phyloP scores from a whole-genome alignment of 495 filamentous ascomycete genomes.

The Lentithecium fluviatile region DNA sequence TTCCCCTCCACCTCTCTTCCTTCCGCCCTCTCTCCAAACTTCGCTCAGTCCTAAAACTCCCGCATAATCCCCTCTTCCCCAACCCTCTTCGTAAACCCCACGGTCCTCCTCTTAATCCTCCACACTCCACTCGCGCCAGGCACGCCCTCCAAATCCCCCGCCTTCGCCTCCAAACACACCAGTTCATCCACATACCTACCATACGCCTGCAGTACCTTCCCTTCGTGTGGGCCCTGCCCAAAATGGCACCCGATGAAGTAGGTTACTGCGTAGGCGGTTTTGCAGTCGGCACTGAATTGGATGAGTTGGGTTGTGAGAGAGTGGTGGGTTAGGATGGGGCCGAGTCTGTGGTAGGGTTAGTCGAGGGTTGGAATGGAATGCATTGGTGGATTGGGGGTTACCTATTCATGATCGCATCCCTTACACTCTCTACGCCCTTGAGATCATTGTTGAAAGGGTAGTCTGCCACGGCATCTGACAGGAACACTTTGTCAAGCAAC shows the following conservation, averaged over 20 bases:
- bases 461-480: slow-evolving; percentile 31
- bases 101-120: slow-evolving; percentile 33
- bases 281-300: slow-evolving; percentile 20
- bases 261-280: slow-evolving; percentile 31
- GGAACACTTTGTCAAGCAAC: slow-evolving; percentile 37
- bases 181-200: slow-evolving; percentile 38
- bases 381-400: neutral
- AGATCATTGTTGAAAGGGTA: slow-evolving; percentile 36
- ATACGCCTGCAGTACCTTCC: slow-evolving; percentile 34
- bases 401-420: slow-evolving; percentile 28
- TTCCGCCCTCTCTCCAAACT: too few relatives aligned
- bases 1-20: too few relatives aligned
- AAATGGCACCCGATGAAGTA: slow-evolving; percentile 41
- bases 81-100: slow-evolving; percentile 30
- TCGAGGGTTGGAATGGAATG: too few relatives aligned
- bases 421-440: slow-evolving; percentile 33
- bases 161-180: slow-evolving; percentile 12
- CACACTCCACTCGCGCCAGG: slow-evolving; percentile 36
- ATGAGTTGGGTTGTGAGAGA: slow-evolving; percentile 39
- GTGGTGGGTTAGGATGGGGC: slow-evolving; percentile 36
- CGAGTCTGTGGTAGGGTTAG: slow-evolving; percentile 23
- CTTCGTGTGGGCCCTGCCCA: slow-evolving; percentile 38
- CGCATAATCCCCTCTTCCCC: slow-evolving; percentile 40
- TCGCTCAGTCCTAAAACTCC: too few relatives aligned
- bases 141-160: slow-evolving; percentile 21